These are phyloP conservation scores for Cairneyella variabilis DNA, from an alignment of 495 filamentous ascomycete species.

Conservation along the genomic window DNA sequence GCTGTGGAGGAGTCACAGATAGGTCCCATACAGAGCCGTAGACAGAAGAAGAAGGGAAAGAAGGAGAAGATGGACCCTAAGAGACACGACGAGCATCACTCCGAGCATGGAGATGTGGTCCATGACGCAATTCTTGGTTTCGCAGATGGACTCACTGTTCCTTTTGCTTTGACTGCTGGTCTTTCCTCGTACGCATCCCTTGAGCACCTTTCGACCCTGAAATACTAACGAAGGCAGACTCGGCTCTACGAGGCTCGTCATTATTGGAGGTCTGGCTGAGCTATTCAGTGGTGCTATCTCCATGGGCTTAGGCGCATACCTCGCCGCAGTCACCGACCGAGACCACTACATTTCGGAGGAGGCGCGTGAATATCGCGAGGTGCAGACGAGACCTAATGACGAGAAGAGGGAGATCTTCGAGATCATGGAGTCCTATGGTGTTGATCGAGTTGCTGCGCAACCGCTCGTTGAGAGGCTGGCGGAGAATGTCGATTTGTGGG, in stretches of 20 bases:
- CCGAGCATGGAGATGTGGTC: slow-evolving; percentile 24
- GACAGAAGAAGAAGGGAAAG: too few species aligned
- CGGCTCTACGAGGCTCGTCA: slow-evolving; percentile 54
- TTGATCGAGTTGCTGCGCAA: neutral
- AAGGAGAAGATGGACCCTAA: too few species aligned
- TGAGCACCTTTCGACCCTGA: neutral
- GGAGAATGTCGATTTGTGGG: slow-evolving; percentile 38
- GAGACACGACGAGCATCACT: slow-evolving; percentile 20
- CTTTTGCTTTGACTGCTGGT: slow-evolving; percentile 60
- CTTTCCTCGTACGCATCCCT: slow-evolving; percentile 33
- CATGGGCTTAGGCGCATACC: slow-evolving; percentile 66
- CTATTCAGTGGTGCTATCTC: slow-evolving; percentile 61
- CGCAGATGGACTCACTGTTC: slow-evolving; percentile 61
- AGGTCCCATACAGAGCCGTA: too few species aligned
- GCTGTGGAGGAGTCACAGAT: too few species aligned
- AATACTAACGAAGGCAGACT: slow-evolving; percentile 32
- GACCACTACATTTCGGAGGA: slow-evolving; percentile 45
- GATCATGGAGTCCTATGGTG: slow-evolving; percentile 27
- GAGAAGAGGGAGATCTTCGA: slow-evolving; percentile 42
- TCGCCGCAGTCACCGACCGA: slow-evolving; percentile 45
- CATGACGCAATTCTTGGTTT: slow-evolving; percentile 54
- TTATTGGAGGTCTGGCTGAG: slow-evolving; percentile 63
- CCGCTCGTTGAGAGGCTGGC: slow-evolving; percentile 38
- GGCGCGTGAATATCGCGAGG: slow-evolving; percentile 38
- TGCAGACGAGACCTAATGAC: slow-evolving; percentile 33